Percentiles rank a stretch among this genome's conserved stretches.
phyloP scores from a whole-genome alignment of 2,329 filamentous ascomycete genomes.

The Colletotrichum neosansevieriae region DNA sequence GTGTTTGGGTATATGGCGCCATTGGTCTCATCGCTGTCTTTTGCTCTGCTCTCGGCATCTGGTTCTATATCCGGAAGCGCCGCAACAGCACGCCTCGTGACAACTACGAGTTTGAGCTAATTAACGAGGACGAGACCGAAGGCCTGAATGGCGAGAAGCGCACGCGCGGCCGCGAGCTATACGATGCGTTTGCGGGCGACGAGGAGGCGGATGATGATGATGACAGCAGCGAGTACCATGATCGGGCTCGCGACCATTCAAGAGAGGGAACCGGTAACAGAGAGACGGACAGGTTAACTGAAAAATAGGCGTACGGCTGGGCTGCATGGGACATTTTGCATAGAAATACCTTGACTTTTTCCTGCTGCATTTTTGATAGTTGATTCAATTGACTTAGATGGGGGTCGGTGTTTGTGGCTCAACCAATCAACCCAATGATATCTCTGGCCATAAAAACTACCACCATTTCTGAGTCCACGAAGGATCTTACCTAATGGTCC shows the following conservation, averaged over 20 bases:
- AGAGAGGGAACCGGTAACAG: conserved; percentile 37
- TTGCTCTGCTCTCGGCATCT: conserved; percentile 82
- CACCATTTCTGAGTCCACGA: neutral
- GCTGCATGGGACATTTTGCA: conserved; percentile 30
- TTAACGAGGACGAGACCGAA: conserved; percentile 83
- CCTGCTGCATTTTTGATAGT: conserved; percentile 45
- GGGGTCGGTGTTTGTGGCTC: conserved; percentile 21
- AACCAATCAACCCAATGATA: conserved; percentile 15
- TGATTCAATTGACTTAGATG: conserved; percentile 29
- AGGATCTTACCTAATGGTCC: neutral
- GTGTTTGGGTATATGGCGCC: conserved; percentile 93
- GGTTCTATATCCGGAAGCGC: conserved; percentile 83
- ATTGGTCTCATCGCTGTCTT: conserved; percentile 87
- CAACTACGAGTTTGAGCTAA: conserved; percentile 93
- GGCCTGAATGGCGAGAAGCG: conserved; percentile 65
- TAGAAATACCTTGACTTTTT: conserved; percentile 30
- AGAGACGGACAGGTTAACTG: conserved; percentile 37
- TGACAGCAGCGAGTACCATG: conserved; percentile 55
- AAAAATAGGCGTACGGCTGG: conserved; percentile 39
- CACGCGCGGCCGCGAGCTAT: conserved; percentile 85
- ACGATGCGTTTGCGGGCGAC: conserved; percentile 96
- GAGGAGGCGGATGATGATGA: conserved; percentile 78
- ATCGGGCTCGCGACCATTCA: conserved; percentile 43
- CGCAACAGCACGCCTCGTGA: conserved; percentile 82
- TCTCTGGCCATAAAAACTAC: neutral